These are phyloP conservation scores for Aspergillus luchuensis DNA, from an alignment of 2,329 filamentous ascomycete genomes.

Conservation along the genomic window DNA sequence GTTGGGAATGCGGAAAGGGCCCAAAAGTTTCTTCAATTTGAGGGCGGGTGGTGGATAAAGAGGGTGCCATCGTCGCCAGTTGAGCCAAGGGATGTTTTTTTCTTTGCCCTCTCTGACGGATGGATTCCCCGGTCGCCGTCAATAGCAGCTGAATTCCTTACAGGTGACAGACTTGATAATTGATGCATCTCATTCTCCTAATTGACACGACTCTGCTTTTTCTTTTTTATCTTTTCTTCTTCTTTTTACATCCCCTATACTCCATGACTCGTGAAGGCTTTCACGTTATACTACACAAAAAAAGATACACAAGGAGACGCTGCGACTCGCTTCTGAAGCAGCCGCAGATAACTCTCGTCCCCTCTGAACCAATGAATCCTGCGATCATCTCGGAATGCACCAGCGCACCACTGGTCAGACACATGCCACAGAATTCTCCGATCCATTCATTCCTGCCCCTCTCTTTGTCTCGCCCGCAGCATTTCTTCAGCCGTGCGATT, in stretches of 20 bases:
- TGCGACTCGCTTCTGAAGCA: not conserved
- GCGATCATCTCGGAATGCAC: conserved; percentile 5
- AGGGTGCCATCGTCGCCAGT: too few species aligned
- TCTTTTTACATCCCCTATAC: not conserved
- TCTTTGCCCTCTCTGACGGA: not conserved
- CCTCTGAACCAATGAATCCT: not conserved
- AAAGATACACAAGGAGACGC: not conserved
- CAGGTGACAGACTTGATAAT: not conserved
- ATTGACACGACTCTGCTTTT: too few species aligned
- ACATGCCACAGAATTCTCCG: conserved; percentile 3
- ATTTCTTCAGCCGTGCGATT: not conserved
- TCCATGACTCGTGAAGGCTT: not conserved
- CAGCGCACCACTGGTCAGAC: not conserved
- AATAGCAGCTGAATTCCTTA: not conserved
- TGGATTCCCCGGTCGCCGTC: not conserved
- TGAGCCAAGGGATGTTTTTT: not conserved
- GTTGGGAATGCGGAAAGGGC: not conserved
- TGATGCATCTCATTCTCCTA: not conserved
- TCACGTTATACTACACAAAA: not conserved
- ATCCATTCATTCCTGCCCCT: conserved; percentile 6
- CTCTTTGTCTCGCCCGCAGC: conserved; percentile 6
- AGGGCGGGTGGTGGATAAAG: not conserved
- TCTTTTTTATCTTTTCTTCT: too few species aligned
- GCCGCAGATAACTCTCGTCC: not conserved
- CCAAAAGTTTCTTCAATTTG: too few species aligned